Evolutionary conservation across 2,329 filamentous ascomycete genomes (phyloP).

Genomic region (Penicillium sp.): DNA sequence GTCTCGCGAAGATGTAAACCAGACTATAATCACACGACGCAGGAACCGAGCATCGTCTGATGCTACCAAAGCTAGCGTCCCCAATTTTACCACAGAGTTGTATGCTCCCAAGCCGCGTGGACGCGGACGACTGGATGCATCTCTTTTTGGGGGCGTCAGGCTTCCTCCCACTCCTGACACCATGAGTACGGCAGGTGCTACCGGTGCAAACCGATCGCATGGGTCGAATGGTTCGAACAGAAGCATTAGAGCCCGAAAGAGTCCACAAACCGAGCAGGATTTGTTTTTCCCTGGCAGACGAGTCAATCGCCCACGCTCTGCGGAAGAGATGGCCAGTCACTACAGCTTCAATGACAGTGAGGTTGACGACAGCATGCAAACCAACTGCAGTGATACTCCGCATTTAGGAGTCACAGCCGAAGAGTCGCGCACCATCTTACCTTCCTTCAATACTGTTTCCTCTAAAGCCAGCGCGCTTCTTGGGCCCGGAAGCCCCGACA

Average conservation of each 20-base stretch:
- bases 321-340: conserved; percentile 33
- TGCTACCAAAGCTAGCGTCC: conserved; percentile 23
- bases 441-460: conserved; percentile 32
- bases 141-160: conserved; percentile 35
- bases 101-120: conserved; percentile 26
- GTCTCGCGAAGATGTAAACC: conserved; percentile 19
- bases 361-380: conserved; percentile 33
- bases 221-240: conserved; percentile 32
- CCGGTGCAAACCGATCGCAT: conserved; percentile 25
- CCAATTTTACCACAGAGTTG: conserved; percentile 27
- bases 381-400: conserved; percentile 35
- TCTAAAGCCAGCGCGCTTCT: conserved; percentile 29
- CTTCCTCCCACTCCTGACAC: conserved; percentile 47
- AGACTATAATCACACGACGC: conserved; percentile 20
- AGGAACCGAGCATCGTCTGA: conserved; percentile 22
- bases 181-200: conserved; percentile 42
- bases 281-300: conserved; percentile 23
- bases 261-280: conserved; percentile 20
- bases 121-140: conserved; percentile 31
- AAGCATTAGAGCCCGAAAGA: conserved; percentile 35
- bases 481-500: conserved; percentile 25
- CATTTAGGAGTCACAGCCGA: conserved; percentile 22
- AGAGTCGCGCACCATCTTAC: conserved; percentile 35
- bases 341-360: conserved; percentile 34
- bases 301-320: conserved; percentile 36